Evolutionary conservation across 2,329 filamentous ascomycete genomes (phyloP).

Genomic region (Calonectria henricotiae): DNA sequence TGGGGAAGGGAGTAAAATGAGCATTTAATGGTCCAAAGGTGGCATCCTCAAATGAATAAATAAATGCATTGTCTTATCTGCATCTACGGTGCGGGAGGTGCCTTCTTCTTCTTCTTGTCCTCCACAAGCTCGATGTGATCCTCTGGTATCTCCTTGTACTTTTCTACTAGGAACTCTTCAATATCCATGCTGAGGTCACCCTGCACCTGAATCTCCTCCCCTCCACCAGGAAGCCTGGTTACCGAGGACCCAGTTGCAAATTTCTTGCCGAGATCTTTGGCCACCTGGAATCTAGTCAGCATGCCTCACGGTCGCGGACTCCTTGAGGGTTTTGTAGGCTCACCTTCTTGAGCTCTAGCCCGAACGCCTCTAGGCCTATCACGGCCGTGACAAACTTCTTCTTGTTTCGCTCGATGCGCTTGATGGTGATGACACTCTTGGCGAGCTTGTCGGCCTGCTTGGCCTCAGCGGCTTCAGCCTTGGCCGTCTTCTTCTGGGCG

Average conservation of each 20-base stretch:
- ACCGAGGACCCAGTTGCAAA: conserved; percentile 96
- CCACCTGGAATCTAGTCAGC: conserved; percentile 65
- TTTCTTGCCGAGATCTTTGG: conserved; percentile 98
- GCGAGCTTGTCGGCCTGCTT: conserved; percentile 88
- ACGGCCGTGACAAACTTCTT: conserved; percentile 96
- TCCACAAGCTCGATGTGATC: conserved; percentile 96
- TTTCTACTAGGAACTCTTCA: conserved; percentile 89
- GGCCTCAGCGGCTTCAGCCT: conserved; percentile 89
- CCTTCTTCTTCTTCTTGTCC: conserved; percentile 90
- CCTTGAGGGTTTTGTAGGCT: conserved; percentile 23
- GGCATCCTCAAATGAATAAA: conserved; percentile 42
- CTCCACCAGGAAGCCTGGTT: conserved; percentile 87
- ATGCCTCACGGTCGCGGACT: conserved; percentile 4
- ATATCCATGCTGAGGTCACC: conserved; percentile 97
- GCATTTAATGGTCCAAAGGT: conserved; percentile 43
- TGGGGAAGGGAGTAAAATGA: conserved; percentile 42
- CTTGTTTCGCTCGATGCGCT: conserved; percentile 98
- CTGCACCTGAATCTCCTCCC: conserved; percentile 98
- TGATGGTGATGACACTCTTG: conserved; percentile 88
- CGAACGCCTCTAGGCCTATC: conserved; percentile 91
- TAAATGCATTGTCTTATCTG: conserved; percentile 37
- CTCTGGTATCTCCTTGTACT: conserved; percentile 91
- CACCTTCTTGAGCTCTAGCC: conserved; percentile 91
- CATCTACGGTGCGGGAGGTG: conserved; percentile 45
- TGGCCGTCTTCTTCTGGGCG: conserved; percentile 95